A percentile compares a stretch with the other conserved stretches of the same genome.
Evolutionary conservation across 139 green algal genomes (phyloP).

Genomic region (Trebouxia sp.): DNA sequence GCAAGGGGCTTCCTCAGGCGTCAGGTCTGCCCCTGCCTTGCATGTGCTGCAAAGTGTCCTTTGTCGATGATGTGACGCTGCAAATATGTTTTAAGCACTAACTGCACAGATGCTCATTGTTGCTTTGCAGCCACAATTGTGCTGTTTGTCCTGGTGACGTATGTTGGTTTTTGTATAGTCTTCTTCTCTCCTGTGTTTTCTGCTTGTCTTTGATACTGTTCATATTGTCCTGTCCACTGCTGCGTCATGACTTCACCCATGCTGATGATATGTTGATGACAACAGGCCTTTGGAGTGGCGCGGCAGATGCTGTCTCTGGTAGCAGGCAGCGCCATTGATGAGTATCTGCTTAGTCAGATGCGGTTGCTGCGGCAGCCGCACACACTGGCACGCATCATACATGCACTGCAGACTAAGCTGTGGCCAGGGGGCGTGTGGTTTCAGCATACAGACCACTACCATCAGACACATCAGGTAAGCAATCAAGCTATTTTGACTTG

Average conservation of each 20-base stretch:
- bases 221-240: neutral
- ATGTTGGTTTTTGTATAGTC: too few relatives aligned
- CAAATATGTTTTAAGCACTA: neutral
- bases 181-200: neutral
- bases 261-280: neutral
- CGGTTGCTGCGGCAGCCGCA: conserved; percentile 57
- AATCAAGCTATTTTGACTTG: too few relatives aligned
- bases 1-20: conserved; percentile 66
- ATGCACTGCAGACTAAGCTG: conserved; percentile 61
- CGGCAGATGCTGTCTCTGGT: conserved; percentile 69
- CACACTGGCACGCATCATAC: conserved; percentile 66
- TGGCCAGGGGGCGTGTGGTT: conserved; percentile 80
- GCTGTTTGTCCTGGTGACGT: too few relatives aligned
- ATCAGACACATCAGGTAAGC: neutral
- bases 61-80: neutral
- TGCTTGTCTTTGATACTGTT: neutral
- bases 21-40: conserved; percentile 41
- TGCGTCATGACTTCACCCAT: neutral
- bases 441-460: conserved; percentile 1
- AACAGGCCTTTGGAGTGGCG: conserved; percentile 54
- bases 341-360: conserved; percentile 56
- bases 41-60: neutral
- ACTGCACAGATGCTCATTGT: neutral
- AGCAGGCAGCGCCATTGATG: conserved; percentile 76
- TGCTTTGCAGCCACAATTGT: neutral